Base-by-base conservation (phyloP, 1,139 yeast genomes). In the Geotrichum citri-aurantii region DNA sequence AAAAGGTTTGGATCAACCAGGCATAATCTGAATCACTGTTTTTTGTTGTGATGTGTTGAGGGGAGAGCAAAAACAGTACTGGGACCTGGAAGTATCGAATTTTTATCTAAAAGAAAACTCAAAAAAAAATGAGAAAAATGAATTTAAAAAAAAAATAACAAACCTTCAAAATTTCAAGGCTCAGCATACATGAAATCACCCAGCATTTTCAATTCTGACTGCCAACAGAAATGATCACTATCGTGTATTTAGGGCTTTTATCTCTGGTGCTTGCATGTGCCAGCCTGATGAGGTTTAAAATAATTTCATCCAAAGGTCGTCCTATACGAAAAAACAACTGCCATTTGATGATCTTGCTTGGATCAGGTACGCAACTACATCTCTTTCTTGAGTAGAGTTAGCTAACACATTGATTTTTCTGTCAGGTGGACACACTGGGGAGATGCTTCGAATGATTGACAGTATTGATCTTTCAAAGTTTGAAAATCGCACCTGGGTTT, bases 381-480 rank as follows among this genome's bases (percentile, higher is more conserved):
- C 10, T 48, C 14, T 33, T 10, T 31, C 7, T 68, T 19, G n/a
- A 47, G 5, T 24, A n/a, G 23, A 17, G 26, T n/a, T 6, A 10
- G 11, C 6, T 24, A 31, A 24, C 33, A 11, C 19, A 47, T 26
- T 47, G 47, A 46, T 44, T 14, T n/a, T 46, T 11, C 24, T 21
- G 31, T 10, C 72, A 1, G 99, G 91, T 0, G 99, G 98, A 1
- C 99, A 93, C 69, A 92, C 98, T 0, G 98, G 97, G 0, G 98
- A 93, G 70, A 89, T 93, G 96, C 70, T 91, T 31, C 76, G 93
- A 47, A 75, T 93, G 31, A 69, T 89, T 17, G 69, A 74, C 5
- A 75, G 77, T 8, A 72, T 78, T 51, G 74, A 76, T 47, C 73
- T 68, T 57, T 64, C 50, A 46, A 68, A 57, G 56, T 72, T 61